These are phyloP conservation scores for Suhomyces sp. DNA, from an alignment of 805 yeast genomes.

Conservation along the genomic window DNA sequence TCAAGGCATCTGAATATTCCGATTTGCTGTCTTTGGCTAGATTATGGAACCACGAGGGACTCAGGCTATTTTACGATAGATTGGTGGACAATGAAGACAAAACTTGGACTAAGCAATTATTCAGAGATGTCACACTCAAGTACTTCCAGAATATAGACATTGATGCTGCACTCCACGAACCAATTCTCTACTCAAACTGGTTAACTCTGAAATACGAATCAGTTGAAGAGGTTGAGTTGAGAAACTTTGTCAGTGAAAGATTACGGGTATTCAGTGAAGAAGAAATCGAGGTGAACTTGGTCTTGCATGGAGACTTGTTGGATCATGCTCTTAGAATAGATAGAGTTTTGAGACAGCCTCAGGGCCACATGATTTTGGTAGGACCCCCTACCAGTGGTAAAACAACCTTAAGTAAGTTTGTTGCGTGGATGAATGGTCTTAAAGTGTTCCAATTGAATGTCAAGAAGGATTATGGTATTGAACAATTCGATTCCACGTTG, in stretches of 20 bases:
- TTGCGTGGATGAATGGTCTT: constrained; percentile 87
- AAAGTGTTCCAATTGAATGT: constrained; percentile 57
- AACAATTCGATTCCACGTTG: constrained; percentile 66
- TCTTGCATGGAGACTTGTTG: constrained; percentile 65
- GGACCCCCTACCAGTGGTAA: constrained; percentile 86
- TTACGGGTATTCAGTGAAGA: constrained; percentile 75
- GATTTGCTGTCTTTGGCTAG: constrained; percentile 46
- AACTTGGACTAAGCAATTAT: constrained; percentile 44
- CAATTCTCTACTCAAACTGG: constrained; percentile 75
- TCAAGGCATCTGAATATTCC: constrained; percentile 33
- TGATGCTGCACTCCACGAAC: constrained; percentile 36
- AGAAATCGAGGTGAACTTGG: constrained; percentile 57
- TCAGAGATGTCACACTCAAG: constrained; percentile 24
- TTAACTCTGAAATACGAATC: constrained; percentile 58
- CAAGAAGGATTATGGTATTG: constrained; percentile 48
- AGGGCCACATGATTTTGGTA: constrained; percentile 84
- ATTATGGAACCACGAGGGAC: constrained; percentile 79
- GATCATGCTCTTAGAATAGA: constrained; percentile 79
- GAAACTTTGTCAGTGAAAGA: constrained; percentile 58
- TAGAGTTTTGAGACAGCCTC: constrained; percentile 76
- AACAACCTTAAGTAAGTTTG: constrained; percentile 72
- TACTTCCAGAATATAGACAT: constrained; percentile 49
- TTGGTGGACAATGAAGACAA: constrained; percentile 48
- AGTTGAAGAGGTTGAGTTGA: constrained; percentile 47
- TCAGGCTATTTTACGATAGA: constrained; percentile 75